Percentiles rank a stretch among this genome's conserved stretches.
Conservation (phyloP, 148 eudicot genomes). For the Tetragonia tetragonoides region DNA sequence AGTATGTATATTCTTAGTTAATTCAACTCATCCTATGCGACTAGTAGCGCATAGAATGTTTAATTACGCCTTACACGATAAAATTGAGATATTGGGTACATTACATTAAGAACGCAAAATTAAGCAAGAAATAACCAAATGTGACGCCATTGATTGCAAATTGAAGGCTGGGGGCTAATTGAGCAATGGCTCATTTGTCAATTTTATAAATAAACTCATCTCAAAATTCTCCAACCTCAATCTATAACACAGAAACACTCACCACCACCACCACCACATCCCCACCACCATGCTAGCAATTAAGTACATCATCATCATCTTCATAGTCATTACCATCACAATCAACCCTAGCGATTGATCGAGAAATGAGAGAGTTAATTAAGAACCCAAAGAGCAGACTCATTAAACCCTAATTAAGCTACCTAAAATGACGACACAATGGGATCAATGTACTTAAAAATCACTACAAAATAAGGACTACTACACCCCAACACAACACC, state of each 20-base stretch:
- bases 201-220: constrained; percentile 16
- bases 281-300: constrained; percentile 9
- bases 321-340: background rate
- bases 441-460: constrained; percentile 14
- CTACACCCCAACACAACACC: background rate
- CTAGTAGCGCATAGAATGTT: too few relatives aligned
- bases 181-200: constrained; percentile 9
- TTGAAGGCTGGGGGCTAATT: background rate
- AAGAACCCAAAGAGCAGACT: background rate
- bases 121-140: too few relatives aligned
- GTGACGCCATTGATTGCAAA: too few relatives aligned
- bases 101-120: too few relatives aligned
- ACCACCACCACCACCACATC: constrained; percentile 1
- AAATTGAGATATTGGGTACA: too few relatives aligned
- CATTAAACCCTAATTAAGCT: constrained; percentile 29
- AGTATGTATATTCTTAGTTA: too few relatives aligned
- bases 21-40: too few relatives aligned
- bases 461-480: background rate
- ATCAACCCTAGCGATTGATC: background rate
- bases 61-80: too few relatives aligned
- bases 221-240: constrained; percentile 13
- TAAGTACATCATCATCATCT: constrained; percentile 9
- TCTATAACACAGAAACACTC: background rate
- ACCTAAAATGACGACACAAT: background rate
- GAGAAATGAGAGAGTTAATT: background rate